Evolutionary conservation across 306 rosid genomes (phyloP).

Genomic region (Crataegus laevigata): DNA sequence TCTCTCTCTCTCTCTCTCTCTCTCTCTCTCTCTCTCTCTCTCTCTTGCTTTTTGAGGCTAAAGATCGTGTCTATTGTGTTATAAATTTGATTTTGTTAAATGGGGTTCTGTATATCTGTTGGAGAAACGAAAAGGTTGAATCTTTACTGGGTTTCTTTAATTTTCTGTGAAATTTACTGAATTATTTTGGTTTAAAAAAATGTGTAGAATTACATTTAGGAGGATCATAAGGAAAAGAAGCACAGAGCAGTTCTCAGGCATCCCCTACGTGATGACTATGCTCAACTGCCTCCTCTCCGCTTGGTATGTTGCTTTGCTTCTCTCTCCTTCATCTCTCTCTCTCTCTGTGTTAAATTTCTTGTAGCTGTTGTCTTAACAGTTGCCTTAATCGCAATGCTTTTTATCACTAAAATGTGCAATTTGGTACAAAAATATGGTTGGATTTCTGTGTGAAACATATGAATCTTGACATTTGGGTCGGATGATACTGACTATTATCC

Average conservation of each 20-base stretch:
- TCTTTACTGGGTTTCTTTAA: neutral
- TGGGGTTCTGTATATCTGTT: neutral
- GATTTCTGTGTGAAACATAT: neutral
- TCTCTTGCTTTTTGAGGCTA: neutral
- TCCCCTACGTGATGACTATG: constrained; percentile 85
- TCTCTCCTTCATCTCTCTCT: neutral
- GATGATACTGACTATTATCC: neutral
- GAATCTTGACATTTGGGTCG: neutral
- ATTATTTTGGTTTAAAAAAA: neutral
- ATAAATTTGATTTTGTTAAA: neutral
- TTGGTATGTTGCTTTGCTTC: constrained; percentile 41
- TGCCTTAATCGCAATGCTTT: neutral
- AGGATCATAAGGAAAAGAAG: constrained; percentile 47
- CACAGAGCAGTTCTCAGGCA: constrained; percentile 80
- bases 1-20: too few relatives aligned
- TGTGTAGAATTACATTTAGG: constrained; percentile 69
- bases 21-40: too few relatives aligned
- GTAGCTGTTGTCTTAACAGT: neutral
- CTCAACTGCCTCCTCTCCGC: constrained; percentile 87
- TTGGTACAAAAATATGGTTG: neutral
- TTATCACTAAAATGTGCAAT: too few relatives aligned
- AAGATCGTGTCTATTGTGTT: neutral
- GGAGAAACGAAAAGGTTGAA: neutral
- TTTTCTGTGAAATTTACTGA: neutral
- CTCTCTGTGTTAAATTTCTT: neutral